Evolutionary conservation across 441 rosid genomes (phyloP).

Genomic region (Gossypium schwendimanii): DNA sequence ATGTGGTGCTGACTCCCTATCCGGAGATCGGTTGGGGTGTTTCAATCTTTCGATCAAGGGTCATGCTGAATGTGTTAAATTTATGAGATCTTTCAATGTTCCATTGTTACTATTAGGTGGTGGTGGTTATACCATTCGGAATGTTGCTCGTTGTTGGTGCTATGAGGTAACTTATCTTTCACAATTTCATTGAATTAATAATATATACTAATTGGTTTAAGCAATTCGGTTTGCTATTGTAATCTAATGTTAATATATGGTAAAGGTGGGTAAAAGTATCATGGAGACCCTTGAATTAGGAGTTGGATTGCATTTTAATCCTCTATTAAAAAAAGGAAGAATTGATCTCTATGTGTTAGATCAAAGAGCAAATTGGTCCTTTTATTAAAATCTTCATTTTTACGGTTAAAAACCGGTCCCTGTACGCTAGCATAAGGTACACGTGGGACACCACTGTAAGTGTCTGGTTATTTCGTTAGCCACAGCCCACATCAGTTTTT

Average conservation of each 20-base stretch:
- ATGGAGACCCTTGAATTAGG: too few species aligned
- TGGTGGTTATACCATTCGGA: constrained; percentile 74
- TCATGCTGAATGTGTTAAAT: constrained; percentile 71
- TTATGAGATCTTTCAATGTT: constrained; percentile 76
- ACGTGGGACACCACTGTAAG: too few species aligned
- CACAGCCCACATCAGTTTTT: too few species aligned
- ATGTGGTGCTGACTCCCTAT: constrained; percentile 72
- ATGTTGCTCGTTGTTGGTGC: constrained; percentile 85
- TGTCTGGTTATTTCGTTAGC: too few species aligned
- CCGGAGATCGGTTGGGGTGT: constrained; percentile 45
- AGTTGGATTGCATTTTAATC: too few species aligned
- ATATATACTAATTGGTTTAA: neutral
- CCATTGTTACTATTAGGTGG: constrained; percentile 69
- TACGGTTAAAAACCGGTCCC: too few species aligned
- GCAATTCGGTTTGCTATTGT: neutral
- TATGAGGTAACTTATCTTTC: constrained; percentile 43
- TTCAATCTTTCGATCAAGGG: constrained; percentile 39
- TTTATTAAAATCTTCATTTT: too few species aligned
- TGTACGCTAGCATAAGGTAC: too few species aligned
- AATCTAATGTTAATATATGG: neutral
- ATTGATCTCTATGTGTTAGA: too few species aligned
- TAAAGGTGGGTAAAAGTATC: neutral
- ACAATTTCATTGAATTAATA: neutral
- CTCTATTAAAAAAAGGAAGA: too few species aligned
- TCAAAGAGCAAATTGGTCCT: too few species aligned